These are phyloP conservation scores for Aspergillus calidoustus DNA, from an alignment of 2,329 filamentous ascomycete species.

Conservation along the genomic window DNA sequence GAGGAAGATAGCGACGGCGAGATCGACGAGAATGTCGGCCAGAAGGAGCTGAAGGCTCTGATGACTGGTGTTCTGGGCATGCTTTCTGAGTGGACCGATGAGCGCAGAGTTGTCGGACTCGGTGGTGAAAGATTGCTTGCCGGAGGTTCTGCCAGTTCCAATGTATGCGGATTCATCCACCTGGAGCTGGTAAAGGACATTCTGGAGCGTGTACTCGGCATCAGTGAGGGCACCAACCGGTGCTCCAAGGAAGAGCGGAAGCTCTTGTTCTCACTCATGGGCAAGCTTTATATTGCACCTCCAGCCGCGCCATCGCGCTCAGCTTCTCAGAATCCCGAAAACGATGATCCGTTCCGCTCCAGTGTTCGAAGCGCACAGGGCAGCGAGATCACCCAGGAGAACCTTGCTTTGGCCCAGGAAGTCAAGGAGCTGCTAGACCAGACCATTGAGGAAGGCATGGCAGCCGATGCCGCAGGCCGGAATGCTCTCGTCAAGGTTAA, in stretches of 20 bases:
- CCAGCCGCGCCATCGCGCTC: conserved; percentile 55
- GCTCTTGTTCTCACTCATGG: conserved; percentile 73
- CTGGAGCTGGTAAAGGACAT: conserved; percentile 77
- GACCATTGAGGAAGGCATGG: conserved; percentile 54
- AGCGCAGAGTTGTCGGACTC: conserved; percentile 73
- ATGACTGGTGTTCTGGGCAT: conserved; percentile 76
- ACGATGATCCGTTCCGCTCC: conserved; percentile 65
- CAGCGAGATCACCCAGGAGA: conserved; percentile 51
- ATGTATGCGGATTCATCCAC: conserved; percentile 75
- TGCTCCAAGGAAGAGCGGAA: conserved; percentile 78
- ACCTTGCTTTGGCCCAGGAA: conserved; percentile 57
- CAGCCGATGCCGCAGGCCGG: conserved; percentile 47
- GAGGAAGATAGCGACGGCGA: conserved; percentile 77
- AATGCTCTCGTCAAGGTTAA: conserved; percentile 53
- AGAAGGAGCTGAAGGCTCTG: conserved; percentile 57
- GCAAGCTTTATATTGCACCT: conserved; percentile 79
- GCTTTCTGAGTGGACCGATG: conserved; percentile 93
- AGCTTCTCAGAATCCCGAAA: conserved; percentile 52
- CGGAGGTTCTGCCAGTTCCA: conserved; percentile 57
- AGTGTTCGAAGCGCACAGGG: conserved; percentile 52
- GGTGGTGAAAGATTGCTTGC: conserved; percentile 52
- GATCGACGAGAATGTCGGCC: conserved; percentile 77
- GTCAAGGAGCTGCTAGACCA: conserved; percentile 64
- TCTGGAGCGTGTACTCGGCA: conserved; percentile 70
- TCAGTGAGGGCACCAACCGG: conserved; percentile 39